A percentile compares a stretch with the other conserved stretches of the same genome.
These are phyloP conservation scores for Fusarium praegraminearum DNA, from an alignment of 2,329 filamentous ascomycete genomes.

Conservation along the genomic window DNA sequence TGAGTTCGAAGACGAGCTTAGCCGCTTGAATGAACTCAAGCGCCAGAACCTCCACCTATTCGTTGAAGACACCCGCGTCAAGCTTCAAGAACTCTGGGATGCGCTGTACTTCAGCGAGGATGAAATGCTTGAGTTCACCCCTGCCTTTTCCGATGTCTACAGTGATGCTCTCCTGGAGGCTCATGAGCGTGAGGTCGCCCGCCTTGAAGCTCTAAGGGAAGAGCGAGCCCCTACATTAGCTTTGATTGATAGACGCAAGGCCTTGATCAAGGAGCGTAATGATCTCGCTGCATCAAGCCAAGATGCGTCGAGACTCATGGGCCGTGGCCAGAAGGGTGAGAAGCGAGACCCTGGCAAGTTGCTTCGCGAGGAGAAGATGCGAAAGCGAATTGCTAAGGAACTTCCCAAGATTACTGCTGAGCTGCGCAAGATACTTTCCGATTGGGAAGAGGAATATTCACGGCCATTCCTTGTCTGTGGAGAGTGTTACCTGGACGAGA, in stretches of 20 bases:
- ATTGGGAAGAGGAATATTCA: conserved; percentile 94
- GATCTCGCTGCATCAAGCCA: conserved; percentile 91
- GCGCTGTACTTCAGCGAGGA: conserved; percentile 94
- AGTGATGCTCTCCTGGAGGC: conserved; percentile 95
- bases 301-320: conserved; percentile 93
- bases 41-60: conserved; percentile 95
- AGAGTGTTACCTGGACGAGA: conserved; percentile 86
- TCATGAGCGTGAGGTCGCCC: conserved; percentile 89
- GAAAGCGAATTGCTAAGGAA: conserved; percentile 96
- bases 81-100: conserved; percentile 96
- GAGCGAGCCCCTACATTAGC: conserved; percentile 87
- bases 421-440: conserved; percentile 82
- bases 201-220: conserved; percentile 84
- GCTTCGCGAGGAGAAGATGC: conserved; percentile 96
- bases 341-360: conserved; percentile 94
- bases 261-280: conserved; percentile 85
- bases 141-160: conserved; percentile 96
- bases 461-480: conserved; percentile 94
- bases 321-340: conserved; percentile 91
- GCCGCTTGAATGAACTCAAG: conserved; percentile 90
- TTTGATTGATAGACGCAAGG: conserved; percentile 85
- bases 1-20: conserved; percentile 92
- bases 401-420: conserved; percentile 90
- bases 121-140: conserved; percentile 98
- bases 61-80: conserved; percentile 91